Conservation (phyloP, 2,329 filamentous ascomycete genomes). For the Cytospora leucostoma region DNA sequence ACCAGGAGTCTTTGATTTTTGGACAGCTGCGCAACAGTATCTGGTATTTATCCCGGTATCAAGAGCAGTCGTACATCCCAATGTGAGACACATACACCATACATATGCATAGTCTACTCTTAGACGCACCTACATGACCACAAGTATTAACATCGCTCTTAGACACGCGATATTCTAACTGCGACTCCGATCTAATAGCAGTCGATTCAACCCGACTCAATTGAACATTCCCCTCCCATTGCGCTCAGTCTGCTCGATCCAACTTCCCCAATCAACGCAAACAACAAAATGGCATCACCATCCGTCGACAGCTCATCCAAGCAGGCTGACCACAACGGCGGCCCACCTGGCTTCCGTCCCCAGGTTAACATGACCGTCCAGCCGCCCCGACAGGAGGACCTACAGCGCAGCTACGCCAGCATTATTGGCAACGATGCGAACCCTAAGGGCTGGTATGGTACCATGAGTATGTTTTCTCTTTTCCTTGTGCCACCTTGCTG, state of each 20-base stretch:
- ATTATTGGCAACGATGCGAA: constrained; percentile 65
- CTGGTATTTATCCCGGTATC: too few species aligned
- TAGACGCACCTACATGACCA: too few species aligned
- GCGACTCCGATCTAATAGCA: too few species aligned
- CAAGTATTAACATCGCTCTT: too few species aligned
- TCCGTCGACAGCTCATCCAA: constrained; percentile 29
- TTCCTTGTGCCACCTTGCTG: neutral
- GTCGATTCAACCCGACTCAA: neutral
- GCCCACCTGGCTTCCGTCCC: constrained; percentile 47
- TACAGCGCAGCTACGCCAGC: constrained; percentile 79
- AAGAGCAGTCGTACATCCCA: too few species aligned
- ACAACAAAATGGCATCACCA: constrained; percentile 12
- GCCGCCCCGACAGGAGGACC: constrained; percentile 78
- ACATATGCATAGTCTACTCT: too few species aligned
- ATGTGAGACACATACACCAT: too few species aligned
- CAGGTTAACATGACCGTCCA: constrained; percentile 68
- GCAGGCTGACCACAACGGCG: constrained; percentile 31
- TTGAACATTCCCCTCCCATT: neutral
- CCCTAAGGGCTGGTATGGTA: constrained; percentile 84
- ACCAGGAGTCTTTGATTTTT: too few species aligned
- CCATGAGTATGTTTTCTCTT: constrained; percentile 65
- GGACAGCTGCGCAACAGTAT: too few species aligned
- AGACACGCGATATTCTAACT: too few species aligned
- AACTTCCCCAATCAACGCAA: neutral
- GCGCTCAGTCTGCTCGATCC: neutral